Base-by-base conservation (phyloP, 805 yeast genomes). In the Sugiyamaella marilandica region DNA sequence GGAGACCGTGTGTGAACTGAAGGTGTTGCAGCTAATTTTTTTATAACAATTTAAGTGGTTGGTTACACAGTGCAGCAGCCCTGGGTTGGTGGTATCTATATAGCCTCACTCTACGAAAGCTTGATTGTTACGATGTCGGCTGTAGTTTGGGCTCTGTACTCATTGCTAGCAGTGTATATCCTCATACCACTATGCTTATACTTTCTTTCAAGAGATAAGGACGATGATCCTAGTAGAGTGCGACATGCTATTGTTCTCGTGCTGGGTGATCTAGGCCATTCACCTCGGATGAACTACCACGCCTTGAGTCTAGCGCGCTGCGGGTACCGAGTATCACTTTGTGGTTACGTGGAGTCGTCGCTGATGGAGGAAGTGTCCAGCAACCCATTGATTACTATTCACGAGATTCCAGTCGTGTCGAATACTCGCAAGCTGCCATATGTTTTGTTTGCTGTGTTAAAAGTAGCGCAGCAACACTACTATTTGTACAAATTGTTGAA, bases 251-350 rank as follows among this genome's bases (percentile, higher is more conserved):
- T 86, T 9, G 81, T 94, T 16, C 77, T 88, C 57, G 99, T 94
- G 1, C 71, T 94, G 16, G 99, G 99, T 1, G 98, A 92, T 65
- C 65, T 94, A 50, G 97, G 96, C 11, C 95, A 90, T 64, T 91
- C 97, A 0, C 99, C 99, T 5, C 75, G 99, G 55, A 94, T 92
- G 86, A 78, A 84, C 59, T 87, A 92, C 69, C 99, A 94, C 66
- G 96, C 95, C 0, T 70, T 75, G 53, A 84, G 92, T 51, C 82
- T 94, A 60, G 78, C 85, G n/a, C 67, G 75, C 32, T 62, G 68
- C 1, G 94, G 90, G 0, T 85, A 83, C 67, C 73, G 75, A 45
- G 98, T 94, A 2, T 87, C 85, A 53, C 67, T 94, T 33, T 86
- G 95, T 66, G 99, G 99, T 0, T 92, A 91, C 55, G 53, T 54